Conservation (phyloP, 1,139 yeast genomes). For the Pichia sp. region DNA sequence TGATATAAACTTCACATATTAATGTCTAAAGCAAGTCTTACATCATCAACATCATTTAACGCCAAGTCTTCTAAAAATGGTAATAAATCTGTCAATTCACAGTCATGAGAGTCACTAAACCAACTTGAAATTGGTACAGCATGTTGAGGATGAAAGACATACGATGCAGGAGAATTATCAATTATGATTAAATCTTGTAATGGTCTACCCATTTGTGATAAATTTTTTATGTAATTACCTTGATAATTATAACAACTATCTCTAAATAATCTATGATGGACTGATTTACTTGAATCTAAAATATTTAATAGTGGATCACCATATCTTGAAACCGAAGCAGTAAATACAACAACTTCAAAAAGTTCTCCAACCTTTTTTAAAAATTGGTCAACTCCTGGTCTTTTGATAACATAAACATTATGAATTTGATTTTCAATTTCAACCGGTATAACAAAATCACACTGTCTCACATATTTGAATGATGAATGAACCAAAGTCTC, state of each 20-base stretch:
- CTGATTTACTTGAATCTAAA: slow-evolving; percentile 62
- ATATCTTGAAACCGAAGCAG: slow-evolving; percentile 91
- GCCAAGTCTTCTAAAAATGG: slow-evolving; percentile 88
- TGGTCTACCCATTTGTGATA: slow-evolving; percentile 92
- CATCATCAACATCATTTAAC: slow-evolving; percentile 64
- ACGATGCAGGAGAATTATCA: slow-evolving; percentile 96
- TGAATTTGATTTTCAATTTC: slow-evolving; percentile 81
- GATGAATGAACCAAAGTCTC: slow-evolving; percentile 96
- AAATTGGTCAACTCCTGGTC: slow-evolving; percentile 98
- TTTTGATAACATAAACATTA: slow-evolving; percentile 89
- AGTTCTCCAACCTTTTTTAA: slow-evolving; percentile 74
- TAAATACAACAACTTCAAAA: slow-evolving; percentile 92
- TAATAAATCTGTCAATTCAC: slow-evolving; percentile 82
- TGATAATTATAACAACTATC: slow-evolving; percentile 77
- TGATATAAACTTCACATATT: slow-evolving; percentile 32
- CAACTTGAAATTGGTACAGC: slow-evolving; percentile 97
- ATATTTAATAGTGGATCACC: slow-evolving; percentile 94
- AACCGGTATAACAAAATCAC: slow-evolving; percentile 92
- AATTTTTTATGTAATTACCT: slow-evolving; percentile 90
- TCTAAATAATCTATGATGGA: slow-evolving; percentile 89
- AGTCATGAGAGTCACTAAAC: slow-evolving; percentile 98
- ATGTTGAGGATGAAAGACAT: slow-evolving; percentile 94
- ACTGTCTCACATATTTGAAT: slow-evolving; percentile 83
- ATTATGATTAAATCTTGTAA: slow-evolving; percentile 77
- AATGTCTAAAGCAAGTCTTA: slow-evolving; percentile 77